Conservation (phyloP, 192 early-diverging fungal genomes). For the Podila minutissima region DNA sequence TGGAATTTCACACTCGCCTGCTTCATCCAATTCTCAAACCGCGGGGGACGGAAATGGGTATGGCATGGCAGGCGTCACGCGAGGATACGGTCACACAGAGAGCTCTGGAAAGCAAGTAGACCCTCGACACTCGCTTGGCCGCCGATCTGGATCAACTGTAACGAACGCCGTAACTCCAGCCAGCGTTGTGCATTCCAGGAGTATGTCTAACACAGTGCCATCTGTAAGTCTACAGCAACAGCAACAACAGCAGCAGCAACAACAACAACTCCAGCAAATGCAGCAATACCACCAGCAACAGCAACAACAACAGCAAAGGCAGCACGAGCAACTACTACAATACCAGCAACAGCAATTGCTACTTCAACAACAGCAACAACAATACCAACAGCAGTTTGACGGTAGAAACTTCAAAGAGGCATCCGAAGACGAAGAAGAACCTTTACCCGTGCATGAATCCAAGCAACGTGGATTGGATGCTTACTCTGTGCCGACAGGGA, state of each 20-base stretch:
- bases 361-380: conserved; percentile 28
- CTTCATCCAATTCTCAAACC: background rate
- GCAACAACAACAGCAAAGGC: conserved; percentile 29
- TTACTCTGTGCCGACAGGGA: conserved; percentile 75
- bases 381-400: conserved; percentile 23
- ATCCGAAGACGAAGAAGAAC: conserved; percentile 54
- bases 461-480: conserved; percentile 67
- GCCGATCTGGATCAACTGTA: conserved; percentile 35
- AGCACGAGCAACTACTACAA: background rate
- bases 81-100: conserved; percentile 35
- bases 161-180: background rate
- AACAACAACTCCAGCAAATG: conserved; percentile 10
- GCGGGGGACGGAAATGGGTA: background rate
- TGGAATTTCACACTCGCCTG: background rate
- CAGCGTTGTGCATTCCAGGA: conserved; percentile 34
- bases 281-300: conserved; percentile 25
- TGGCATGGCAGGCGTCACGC: conserved; percentile 10
- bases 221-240: conserved; percentile 19
- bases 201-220: conserved; percentile 27
- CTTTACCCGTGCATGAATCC: conserved; percentile 39
- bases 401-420: conserved; percentile 46
- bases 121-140: conserved; percentile 42
- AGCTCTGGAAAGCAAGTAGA: conserved; percentile 13
- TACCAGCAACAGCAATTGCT: conserved; percentile 1
- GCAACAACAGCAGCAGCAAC: conserved; percentile 24